A percentile compares a stretch with the other conserved stretches of the same genome.
These are phyloP conservation scores for Leptographium procerum DNA, from an alignment of 2,329 filamentous ascomycete species.

Conservation along the genomic window DNA sequence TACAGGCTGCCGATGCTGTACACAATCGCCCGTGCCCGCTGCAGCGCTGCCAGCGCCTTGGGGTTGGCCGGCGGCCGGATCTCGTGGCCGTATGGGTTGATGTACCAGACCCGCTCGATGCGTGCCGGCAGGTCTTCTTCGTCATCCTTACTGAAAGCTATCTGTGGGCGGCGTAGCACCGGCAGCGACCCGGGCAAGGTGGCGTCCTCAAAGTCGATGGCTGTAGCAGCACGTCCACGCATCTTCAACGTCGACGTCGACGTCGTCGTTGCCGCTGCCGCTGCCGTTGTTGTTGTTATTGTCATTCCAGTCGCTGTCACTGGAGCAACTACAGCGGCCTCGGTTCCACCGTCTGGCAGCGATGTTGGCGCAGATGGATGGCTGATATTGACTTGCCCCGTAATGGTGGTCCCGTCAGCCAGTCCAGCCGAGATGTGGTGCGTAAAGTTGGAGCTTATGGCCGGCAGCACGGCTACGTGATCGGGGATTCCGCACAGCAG, in stretches of 20 bases:
- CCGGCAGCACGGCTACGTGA: slow-evolving; percentile 69
- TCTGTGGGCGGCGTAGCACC: slow-evolving; percentile 67
- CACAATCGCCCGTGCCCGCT: slow-evolving; percentile 55
- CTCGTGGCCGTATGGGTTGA: slow-evolving; percentile 96
- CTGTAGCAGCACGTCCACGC: slow-evolving; percentile 27
- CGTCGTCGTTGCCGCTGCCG: not conserved
- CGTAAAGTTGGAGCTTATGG: slow-evolving; percentile 89
- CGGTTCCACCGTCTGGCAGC: slow-evolving; percentile 23
- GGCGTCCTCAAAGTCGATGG: slow-evolving; percentile 66
- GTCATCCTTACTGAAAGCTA: slow-evolving; percentile 65
- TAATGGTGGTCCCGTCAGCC: slow-evolving; percentile 63
- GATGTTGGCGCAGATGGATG: slow-evolving; percentile 63
- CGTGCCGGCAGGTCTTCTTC: slow-evolving; percentile 66
- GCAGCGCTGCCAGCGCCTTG: slow-evolving; percentile 60
- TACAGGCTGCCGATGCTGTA: slow-evolving; percentile 94
- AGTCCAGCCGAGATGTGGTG: slow-evolving; percentile 86
- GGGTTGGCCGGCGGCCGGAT: slow-evolving; percentile 78
- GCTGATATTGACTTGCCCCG: slow-evolving; percentile 85
- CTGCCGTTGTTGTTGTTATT: no score
- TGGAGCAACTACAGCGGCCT: slow-evolving; percentile 4
- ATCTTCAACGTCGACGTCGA: slow-evolving; percentile 16
- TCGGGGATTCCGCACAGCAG: slow-evolving; percentile 77
- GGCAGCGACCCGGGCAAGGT: slow-evolving; percentile 74
- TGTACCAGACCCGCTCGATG: slow-evolving; percentile 86
- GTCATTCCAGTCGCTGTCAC: no score